Base-by-base conservation (phyloP, 1,284 basidiomycete genomes). In the Ganoderma lucidum region DNA sequence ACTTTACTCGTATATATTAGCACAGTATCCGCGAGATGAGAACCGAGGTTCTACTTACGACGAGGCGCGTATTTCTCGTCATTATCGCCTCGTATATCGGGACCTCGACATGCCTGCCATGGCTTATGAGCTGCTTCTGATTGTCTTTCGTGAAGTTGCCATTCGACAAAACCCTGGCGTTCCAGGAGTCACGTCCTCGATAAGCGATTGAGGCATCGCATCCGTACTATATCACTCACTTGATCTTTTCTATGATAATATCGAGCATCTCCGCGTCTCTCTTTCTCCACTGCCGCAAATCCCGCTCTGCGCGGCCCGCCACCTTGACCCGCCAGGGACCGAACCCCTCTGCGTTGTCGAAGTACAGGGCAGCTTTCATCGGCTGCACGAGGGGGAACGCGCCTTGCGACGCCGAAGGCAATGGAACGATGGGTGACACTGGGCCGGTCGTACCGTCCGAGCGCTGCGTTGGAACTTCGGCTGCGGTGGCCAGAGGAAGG, bases 61-160 rank as follows among this genome's bases (percentile, higher is more conserved):
- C 83, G 3, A 92, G 79, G 8, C 90, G 83, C 28, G 83, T 79
- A 74, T 91, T 89, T 0, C 83, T 72, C 1, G 88, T 89, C 86
- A 91, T 88, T 75, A 90, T 91, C 0, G 91, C 90, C 74, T 91
- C 90, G 65, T 84, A 92, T 8, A 92, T 85, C 0, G 90, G 89
- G 10, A 80, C 78, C 9, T 84, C 85, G 8, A 79, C 79, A 35
- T 80, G 76, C 0, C 80, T 69, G 0, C 84, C 84, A 44, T 44
- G 42, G 42, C 42, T 44, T 37, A 83, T 87, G 12, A 92, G 79
- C n/a, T 83, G 78, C 78, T 90, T 92, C 70, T 92, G 88, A 69
- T 92, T 92, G 71, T 91, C 88, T 6, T 84, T 83, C 0, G 90
- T 90, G 75, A 92, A 92, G 70, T 89, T 85, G 0, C 90, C 90